phyloP scores from a whole-genome alignment of 1,139 yeast species.

The Saccharomyces uvarum region DNA sequence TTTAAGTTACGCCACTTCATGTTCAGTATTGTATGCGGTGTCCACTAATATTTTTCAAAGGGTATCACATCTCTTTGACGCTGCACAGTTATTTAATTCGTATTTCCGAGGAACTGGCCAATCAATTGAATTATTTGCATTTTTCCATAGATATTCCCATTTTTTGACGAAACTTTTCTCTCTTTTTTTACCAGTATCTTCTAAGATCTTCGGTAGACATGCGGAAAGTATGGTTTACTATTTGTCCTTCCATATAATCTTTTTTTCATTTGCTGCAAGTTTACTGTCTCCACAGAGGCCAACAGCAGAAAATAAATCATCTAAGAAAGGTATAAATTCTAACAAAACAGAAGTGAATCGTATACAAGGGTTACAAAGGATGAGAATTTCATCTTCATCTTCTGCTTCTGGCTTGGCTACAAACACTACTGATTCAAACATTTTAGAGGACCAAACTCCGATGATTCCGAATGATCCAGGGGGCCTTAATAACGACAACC shows the following conservation, averaged over 20 bases:
- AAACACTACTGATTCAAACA: neutral
- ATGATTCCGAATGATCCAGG: slow-evolving; percentile 1
- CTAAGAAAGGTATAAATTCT: neutral
- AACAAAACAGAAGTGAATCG: neutral
- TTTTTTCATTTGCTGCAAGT: neutral
- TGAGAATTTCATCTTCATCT: neutral
- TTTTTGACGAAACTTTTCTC: neutral
- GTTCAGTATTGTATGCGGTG: slow-evolving; percentile 25
- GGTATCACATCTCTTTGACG: neutral
- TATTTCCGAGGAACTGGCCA: neutral
- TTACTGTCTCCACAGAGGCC: neutral
- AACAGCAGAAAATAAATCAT: neutral
- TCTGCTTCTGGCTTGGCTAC: neutral
- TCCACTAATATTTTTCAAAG: slow-evolving; percentile 12
- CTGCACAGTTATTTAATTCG: neutral
- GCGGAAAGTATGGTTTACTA: neutral
- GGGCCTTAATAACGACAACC: neutral
- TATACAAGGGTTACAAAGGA: neutral
- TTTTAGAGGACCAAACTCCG: neutral
- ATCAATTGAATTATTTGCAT: neutral
- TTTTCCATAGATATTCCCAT: neutral
- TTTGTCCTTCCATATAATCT: neutral
- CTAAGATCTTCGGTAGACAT: neutral
- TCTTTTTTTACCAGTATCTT: neutral
- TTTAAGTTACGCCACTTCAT: slow-evolving; percentile 23